Evolutionary conservation across 108 stramenopile genomes (phyloP).

Genomic region (Nitzschia sp.): DNA sequence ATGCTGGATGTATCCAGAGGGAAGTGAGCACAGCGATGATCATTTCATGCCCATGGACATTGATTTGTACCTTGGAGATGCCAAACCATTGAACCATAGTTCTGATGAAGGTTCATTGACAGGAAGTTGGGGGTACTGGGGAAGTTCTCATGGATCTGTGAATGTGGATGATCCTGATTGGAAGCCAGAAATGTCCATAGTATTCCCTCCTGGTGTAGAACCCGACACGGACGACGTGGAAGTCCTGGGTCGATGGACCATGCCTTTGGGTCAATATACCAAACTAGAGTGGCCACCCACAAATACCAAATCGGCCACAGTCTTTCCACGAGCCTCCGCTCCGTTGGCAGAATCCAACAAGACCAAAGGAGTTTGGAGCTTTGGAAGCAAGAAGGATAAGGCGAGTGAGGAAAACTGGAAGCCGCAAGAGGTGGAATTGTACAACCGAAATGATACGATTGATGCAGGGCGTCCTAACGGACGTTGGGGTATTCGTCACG

Average conservation of each 20-base stretch:
- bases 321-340: slow-evolving; percentile 3
- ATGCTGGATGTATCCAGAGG: slow-evolving; percentile 9
- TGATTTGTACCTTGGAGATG: slow-evolving; percentile 14
- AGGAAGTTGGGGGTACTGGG: slow-evolving; percentile 10
- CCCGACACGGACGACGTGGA: slow-evolving; percentile 4
- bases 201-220: slow-evolving; percentile 18
- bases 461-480: not conserved
- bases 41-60: slow-evolving; percentile 12
- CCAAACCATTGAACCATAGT: not conserved
- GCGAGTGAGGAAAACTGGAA: slow-evolving; percentile 6
- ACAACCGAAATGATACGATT: not conserved
- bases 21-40: slow-evolving; percentile 5
- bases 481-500: slow-evolving; percentile 12
- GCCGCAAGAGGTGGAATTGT: slow-evolving; percentile 8
- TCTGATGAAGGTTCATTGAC: slow-evolving; percentile 5
- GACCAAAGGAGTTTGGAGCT: slow-evolving; percentile 17
- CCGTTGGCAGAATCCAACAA: not conserved
- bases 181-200: slow-evolving; percentile 15
- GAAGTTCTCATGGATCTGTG: slow-evolving; percentile 9
- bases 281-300: slow-evolving; percentile 19
- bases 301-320: slow-evolving; percentile 6
- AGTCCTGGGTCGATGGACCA: slow-evolving; percentile 14
- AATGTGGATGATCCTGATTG: slow-evolving; percentile 10
- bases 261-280: not conserved
- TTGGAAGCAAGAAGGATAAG: not conserved